Evolutionary conservation across 345 rosid species (phyloP).

Genomic region (Moringa oleifera): DNA sequence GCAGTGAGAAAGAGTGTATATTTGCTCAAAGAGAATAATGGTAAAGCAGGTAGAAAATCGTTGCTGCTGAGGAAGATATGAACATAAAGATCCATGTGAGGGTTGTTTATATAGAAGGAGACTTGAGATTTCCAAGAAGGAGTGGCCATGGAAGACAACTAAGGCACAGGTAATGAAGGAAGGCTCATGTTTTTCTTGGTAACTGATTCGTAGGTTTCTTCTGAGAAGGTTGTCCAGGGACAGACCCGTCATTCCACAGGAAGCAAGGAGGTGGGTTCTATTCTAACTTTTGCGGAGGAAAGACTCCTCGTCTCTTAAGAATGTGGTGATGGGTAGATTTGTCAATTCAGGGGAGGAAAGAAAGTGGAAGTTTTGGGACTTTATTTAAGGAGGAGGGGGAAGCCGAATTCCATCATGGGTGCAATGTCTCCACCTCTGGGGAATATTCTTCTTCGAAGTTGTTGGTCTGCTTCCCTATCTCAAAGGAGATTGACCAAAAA

Average conservation of each 20-base stretch:
- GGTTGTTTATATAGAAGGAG: slow-evolving; percentile 14
- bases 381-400: too few species aligned
- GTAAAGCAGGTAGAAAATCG: neutral
- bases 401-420: too few species aligned
- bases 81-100: neutral
- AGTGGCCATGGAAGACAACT: slow-evolving; percentile 51
- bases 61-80: neutral
- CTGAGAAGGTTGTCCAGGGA: slow-evolving; percentile 36
- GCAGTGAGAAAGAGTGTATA: neutral
- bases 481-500: too few species aligned
- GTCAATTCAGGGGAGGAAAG: too few species aligned
- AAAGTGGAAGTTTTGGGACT: too few species aligned
- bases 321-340: too few species aligned
- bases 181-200: slow-evolving; percentile 7
- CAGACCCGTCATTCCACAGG: slow-evolving; percentile 11
- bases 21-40: neutral
- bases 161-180: slow-evolving; percentile 34
- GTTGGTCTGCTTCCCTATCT: too few species aligned
- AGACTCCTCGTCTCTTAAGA: too few species aligned
- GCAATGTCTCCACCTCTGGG: too few species aligned
- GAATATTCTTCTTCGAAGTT: too few species aligned
- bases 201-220: slow-evolving; percentile 10
- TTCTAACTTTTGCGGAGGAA: too few species aligned
- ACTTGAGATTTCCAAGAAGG: slow-evolving; percentile 52
- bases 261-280: neutral